These are phyloP conservation scores for Limnanthes douglasii DNA, from an alignment of 345 rosid genomes.

Conservation along the genomic window DNA sequence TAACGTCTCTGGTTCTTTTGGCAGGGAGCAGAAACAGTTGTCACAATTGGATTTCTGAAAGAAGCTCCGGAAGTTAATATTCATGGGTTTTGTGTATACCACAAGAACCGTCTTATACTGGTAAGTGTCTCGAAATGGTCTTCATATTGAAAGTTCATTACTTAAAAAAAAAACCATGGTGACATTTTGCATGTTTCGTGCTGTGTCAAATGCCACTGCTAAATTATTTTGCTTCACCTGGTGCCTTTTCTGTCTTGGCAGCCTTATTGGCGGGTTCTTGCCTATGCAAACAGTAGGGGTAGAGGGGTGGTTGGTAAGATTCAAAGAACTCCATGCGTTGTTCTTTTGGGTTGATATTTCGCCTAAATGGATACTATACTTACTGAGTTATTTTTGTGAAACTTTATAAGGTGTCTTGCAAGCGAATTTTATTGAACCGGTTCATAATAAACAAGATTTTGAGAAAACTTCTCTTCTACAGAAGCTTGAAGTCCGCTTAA, in stretches of 20 bases:
- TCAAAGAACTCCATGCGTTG: neutral
- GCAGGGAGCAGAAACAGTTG: conserved; percentile 7
- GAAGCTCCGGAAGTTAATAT: conserved; percentile 12
- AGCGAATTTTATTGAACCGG: conserved; percentile 14
- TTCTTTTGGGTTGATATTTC: neutral
- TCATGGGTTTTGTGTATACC: conserved; percentile 18
- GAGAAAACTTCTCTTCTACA: conserved; percentile 13
- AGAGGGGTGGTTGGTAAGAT: conserved; percentile 19
- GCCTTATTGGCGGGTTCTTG: conserved; percentile 13
- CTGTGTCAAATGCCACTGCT: neutral
- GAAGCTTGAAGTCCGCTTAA: conserved; percentile 15
- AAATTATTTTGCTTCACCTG: neutral
- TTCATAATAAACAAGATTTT: conserved; percentile 19
- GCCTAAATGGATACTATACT: neutral
- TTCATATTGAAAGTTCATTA: neutral
- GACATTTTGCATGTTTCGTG: neutral
- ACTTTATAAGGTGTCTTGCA: conserved; percentile 10
- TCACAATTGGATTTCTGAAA: conserved; percentile 18
- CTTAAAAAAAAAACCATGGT: neutral
- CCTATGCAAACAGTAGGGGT: neutral
- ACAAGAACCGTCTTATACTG: conserved; percentile 14
- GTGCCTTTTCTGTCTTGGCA: neutral
- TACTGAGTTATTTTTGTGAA: neutral
- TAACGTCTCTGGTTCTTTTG: neutral
- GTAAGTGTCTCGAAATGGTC: conserved; percentile 1